These are phyloP conservation scores for Castanopsis chinensis DNA, from an alignment of 306 rosid genomes.

Conservation along the genomic window DNA sequence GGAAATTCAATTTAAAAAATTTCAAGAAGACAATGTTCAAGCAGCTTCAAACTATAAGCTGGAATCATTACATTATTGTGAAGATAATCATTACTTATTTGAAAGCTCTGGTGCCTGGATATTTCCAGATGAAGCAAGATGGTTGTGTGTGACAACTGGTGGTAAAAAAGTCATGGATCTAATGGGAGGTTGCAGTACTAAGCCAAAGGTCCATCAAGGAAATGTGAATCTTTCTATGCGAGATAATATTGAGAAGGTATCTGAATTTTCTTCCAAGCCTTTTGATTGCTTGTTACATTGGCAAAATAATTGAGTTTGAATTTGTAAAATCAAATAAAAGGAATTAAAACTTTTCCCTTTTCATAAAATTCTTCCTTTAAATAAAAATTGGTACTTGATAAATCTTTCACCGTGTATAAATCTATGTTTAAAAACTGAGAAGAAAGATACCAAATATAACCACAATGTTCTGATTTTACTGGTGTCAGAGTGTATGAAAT, in stretches of 20 bases:
- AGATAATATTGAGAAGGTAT: conserved; percentile 48
- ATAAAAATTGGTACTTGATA: too few relatives aligned
- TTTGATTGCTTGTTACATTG: conserved; percentile 12
- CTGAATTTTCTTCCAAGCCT: conserved; percentile 6
- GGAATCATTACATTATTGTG: conserved; percentile 18
- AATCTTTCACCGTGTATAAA: too few relatives aligned
- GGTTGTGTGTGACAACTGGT: conserved; percentile 51
- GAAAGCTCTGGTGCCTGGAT: conserved; percentile 53
- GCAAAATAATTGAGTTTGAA: background rate
- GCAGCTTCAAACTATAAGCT: conserved; percentile 26
- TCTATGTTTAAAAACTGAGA: background rate
- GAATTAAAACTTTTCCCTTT: background rate
- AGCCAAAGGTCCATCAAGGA: conserved; percentile 30
- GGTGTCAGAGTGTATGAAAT: background rate
- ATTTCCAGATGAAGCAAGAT: conserved; percentile 48
- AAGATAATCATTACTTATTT: conserved; percentile 21
- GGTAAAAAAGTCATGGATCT: conserved; percentile 37
- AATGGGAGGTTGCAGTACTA: conserved; percentile 25
- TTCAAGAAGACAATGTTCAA: conserved; percentile 14
- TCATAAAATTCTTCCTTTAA: background rate
- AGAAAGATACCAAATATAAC: background rate
- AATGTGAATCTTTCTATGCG: conserved; percentile 25
- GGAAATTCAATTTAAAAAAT: conserved; percentile 19
- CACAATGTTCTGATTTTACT: background rate
- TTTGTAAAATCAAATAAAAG: background rate